Evolutionary conservation across 1,284 basidiomycete species (phyloP).

Genomic region (Amylostereum areolatum): DNA sequence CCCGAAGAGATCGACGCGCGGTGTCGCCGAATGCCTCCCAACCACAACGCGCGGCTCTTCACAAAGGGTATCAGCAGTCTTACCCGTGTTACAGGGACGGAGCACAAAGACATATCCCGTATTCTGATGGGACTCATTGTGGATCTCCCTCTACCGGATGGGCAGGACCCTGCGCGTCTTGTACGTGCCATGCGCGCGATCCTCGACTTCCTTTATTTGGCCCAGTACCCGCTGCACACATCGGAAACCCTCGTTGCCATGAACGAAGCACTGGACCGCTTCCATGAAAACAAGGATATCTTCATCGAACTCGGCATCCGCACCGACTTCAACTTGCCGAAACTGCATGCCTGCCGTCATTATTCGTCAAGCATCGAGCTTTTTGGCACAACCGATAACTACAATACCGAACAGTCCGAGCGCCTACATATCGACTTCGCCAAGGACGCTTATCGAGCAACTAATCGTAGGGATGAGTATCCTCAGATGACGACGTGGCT

Average conservation of each 20-base stretch:
- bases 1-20: slow-evolving; percentile 17
- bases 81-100: background rate
- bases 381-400: slow-evolving; percentile 24
- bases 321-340: background rate
- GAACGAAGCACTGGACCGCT: slow-evolving; percentile 7
- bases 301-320: slow-evolving; percentile 15
- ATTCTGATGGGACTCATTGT: background rate
- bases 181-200: slow-evolving; percentile 3
- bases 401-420: slow-evolving; percentile 26
- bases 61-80: slow-evolving; percentile 20
- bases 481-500: slow-evolving; percentile 30
- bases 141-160: background rate
- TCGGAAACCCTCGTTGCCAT: slow-evolving; percentile 13
- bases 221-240: slow-evolving; percentile 5
- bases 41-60: slow-evolving; percentile 5
- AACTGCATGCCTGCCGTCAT: slow-evolving; percentile 23
- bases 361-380: slow-evolving; percentile 20
- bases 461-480: slow-evolving; percentile 24
- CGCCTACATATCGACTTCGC: slow-evolving; percentile 26
- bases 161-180: background rate
- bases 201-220: slow-evolving; percentile 7
- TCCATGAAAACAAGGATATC: slow-evolving; percentile 20
- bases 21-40: slow-evolving; percentile 5
- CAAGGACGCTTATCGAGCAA: slow-evolving; percentile 24
- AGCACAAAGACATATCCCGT: slow-evolving; percentile 13